Evolutionary conservation across 768 basidiomycete species (phyloP).

Genomic region (Sarcodon sp.): DNA sequence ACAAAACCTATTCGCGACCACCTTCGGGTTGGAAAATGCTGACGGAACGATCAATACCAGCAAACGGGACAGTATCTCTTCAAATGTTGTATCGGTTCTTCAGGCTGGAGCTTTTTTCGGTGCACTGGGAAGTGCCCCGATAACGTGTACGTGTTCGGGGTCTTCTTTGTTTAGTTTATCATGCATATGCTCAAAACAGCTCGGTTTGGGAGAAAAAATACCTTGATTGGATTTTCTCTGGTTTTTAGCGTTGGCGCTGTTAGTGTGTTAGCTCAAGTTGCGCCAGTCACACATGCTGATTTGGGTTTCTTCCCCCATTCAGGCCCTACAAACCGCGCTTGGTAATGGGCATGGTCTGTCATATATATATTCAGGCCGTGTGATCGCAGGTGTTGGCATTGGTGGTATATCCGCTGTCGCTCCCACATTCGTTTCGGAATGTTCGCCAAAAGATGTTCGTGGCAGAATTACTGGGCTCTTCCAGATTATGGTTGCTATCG

Average conservation of each 20-base stretch:
- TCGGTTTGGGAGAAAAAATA: constrained; percentile 50
- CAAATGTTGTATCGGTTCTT: constrained; percentile 78
- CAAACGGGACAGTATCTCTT: constrained; percentile 42
- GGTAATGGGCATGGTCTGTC: constrained; percentile 40
- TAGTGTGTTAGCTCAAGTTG: constrained; percentile 8
- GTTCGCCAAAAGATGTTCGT: constrained; percentile 76
- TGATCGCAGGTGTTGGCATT: constrained; percentile 69
- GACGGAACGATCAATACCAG: constrained; percentile 27
- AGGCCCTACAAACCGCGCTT: constrained; percentile 66
- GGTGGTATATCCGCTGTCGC: constrained; percentile 78
- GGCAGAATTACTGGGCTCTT: constrained; percentile 79
- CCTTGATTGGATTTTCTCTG: constrained; percentile 44
- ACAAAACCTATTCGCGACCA: constrained; percentile 41
- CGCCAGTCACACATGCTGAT: constrained; percentile 3
- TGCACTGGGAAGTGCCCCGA: constrained; percentile 57
- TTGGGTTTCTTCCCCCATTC: background rate
- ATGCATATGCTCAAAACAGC: constrained; percentile 14
- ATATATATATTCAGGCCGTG: constrained; percentile 73
- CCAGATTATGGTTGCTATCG: constrained; percentile 78
- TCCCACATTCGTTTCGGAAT: constrained; percentile 80
- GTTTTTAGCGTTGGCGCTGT: constrained; percentile 69
- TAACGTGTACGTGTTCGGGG: constrained; percentile 34
- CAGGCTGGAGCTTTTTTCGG: constrained; percentile 88
- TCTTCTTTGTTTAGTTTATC: background rate
- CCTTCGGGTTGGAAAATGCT: constrained; percentile 44